Conservation (phyloP, 495 filamentous ascomycete genomes). For the Hypomontagnella monticulosa region DNA sequence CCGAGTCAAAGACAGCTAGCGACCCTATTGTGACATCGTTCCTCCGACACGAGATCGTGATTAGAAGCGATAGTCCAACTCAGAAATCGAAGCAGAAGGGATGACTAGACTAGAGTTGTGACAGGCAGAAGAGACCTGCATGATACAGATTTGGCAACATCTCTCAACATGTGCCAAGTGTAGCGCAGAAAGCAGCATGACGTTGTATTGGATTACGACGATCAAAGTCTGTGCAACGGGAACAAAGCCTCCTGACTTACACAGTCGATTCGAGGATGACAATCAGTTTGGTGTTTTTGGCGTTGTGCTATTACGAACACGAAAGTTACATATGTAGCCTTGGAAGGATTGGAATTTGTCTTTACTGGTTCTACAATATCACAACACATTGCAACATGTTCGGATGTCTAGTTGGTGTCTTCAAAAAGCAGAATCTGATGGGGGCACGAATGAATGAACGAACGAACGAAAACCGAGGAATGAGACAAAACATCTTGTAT, state of each 20-base stretch:
- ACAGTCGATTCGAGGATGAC: not conserved
- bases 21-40: conserved; percentile 30
- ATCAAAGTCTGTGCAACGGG: conserved; percentile 27
- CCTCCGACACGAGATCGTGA: conserved; percentile 39
- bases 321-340: not conserved
- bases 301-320: conserved; percentile 12
- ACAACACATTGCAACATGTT: no score
- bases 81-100: conserved; percentile 29
- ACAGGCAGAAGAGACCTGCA: not conserved
- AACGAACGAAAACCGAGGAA: no score
- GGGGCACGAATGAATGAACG: no score
- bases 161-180: not conserved
- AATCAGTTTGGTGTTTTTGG: conserved; percentile 1
- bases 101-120: conserved; percentile 6
- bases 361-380: not conserved
- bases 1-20: conserved; percentile 23
- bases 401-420: no score
- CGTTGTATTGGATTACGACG: conserved; percentile 15
- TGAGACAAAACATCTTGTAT: no score
- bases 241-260: conserved; percentile 9
- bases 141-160: conserved; percentile 5
- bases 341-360: not conserved
- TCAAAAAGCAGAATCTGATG: no score
- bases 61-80: conserved; percentile 25
- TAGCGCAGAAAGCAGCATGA: conserved; percentile 23